Base-by-base conservation (phyloP, 2,329 filamentous ascomycete genomes). In the Penicillium sp. region DNA sequence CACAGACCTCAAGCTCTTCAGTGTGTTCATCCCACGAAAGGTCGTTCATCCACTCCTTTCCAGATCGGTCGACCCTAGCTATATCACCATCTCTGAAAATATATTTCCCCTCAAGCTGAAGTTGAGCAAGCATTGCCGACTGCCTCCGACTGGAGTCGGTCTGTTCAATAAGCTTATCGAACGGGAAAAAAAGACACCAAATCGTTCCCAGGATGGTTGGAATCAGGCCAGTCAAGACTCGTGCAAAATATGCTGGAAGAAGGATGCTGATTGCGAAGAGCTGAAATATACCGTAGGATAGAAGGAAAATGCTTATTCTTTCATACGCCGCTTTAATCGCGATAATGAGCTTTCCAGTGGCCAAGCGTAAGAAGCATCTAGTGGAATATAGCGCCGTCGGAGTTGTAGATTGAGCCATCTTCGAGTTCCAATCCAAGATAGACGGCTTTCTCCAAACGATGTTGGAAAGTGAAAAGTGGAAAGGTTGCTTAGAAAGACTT, bases 91-190 rank as follows among this genome's bases (percentile, higher is more conserved):
- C 50, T 38, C 50, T 19, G 33, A 53, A 53, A 37, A 53, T 37
- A 53, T 53, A 53, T 15, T 53, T 53, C 15, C 50, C 50, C 35
- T 53, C 50, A 17, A 53, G 50, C 30, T 53, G 50, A 53, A 53
- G 50, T 38, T 53, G 50, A 10, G 50, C 50, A 13, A 22, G 28
- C 50, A 53, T 53, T 10, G 50, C 50, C 33, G 2, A 35, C 50
- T 37, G 50, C 12, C 50, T 53, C 33, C 50, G 26, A 15, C 28
- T 6, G 13, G 50, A 12, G 8, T 53, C 50, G 22, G 50, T 53
- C 2, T 53, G 17, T 17, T 53, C 50, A 22, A 53, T 53, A 33
- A 53, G 33, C 50, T 53, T 38, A 8, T 38, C 17, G 33, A 33
- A 53, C 13, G 50, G 50, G 5, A 53, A 38, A 15, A 53, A n/a